Evolutionary conservation across 331 rosid species (phyloP).

Genomic region (Acacia pycnantha): DNA sequence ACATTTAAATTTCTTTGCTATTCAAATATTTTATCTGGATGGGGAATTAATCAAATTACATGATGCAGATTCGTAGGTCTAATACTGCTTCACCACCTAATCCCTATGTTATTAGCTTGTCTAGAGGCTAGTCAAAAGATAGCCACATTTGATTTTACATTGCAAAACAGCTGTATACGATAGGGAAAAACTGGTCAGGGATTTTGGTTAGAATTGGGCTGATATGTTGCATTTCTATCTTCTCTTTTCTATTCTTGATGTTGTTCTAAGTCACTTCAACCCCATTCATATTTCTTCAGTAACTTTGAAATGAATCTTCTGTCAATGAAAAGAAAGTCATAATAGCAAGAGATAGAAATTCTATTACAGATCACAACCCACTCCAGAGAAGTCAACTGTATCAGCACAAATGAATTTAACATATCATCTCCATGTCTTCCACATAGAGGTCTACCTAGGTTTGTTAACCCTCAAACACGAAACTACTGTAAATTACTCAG

Average conservation of each 20-base stretch:
- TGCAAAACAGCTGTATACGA: neutral
- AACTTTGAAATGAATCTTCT: neutral
- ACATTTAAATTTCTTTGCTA: neutral
- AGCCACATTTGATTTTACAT: neutral
- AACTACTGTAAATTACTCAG: neutral
- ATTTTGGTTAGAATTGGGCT: neutral
- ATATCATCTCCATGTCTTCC: neutral
- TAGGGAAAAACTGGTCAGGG: neutral
- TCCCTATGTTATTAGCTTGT: neutral
- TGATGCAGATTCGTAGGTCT: neutral
- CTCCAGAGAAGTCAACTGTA: constrained; percentile 2
- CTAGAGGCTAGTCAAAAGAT: neutral
- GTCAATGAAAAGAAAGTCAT: neutral
- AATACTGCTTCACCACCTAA: neutral
- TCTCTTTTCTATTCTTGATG: neutral
- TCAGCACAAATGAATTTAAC: neutral
- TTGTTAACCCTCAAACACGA: neutral
- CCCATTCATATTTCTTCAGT: neutral
- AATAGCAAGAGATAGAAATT: neutral
- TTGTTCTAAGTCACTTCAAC: neutral
- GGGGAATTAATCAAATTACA: neutral
- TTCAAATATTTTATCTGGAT: neutral
- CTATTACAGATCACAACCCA: neutral
- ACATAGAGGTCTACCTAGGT: neutral
- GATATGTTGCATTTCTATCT: neutral